These are phyloP conservation scores for Globisporangium solare DNA, from an alignment of 352 stramenopile genomes.

Conservation along the genomic window DNA sequence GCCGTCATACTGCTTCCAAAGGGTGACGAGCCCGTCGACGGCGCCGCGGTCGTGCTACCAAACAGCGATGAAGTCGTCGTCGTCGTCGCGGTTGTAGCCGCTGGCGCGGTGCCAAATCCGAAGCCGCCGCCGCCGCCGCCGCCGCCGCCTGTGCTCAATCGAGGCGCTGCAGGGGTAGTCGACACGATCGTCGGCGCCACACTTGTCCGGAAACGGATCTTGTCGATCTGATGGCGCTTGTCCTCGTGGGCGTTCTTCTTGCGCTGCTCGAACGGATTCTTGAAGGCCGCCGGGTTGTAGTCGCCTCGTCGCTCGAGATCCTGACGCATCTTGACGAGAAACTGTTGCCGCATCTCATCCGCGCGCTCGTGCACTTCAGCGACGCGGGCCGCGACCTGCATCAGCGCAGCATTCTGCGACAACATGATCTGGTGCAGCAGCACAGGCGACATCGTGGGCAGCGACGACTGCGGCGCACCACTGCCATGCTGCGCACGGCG, in stretches of 20 bases:
- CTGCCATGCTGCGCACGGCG: conserved; percentile 8
- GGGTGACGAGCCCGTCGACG: conserved; percentile 8
- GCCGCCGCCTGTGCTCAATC: conserved; percentile 8
- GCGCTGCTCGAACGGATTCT: conserved; percentile 75
- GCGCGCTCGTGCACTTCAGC: conserved; percentile 74
- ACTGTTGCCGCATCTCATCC: conserved; percentile 65
- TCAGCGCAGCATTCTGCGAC: conserved; percentile 70
- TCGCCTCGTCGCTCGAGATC: conserved; percentile 60
- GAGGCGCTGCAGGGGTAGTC: conserved; percentile 11
- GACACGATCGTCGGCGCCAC: conserved; percentile 64
- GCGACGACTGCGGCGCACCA: conserved; percentile 1
- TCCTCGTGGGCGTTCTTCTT: conserved; percentile 67
- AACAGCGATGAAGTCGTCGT: conserved; percentile 19
- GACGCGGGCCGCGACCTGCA: conserved; percentile 70
- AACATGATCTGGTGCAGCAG: conserved; percentile 71
- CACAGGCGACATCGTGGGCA: conserved; percentile 19
- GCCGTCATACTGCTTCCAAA: conserved; percentile 11
- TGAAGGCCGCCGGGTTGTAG: conserved; percentile 49
- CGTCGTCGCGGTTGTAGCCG: not conserved
- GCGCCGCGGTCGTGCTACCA: conserved; percentile 5
- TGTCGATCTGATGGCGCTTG: conserved; percentile 59
- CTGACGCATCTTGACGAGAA: conserved; percentile 58
- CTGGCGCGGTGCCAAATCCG: conserved; percentile 32
- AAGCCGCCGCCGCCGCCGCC: conserved; percentile 27
- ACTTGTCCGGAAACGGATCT: conserved; percentile 72